These are phyloP conservation scores for Pyricularia grisea DNA, from an alignment of 2,329 filamentous ascomycete species.

Conservation along the genomic window DNA sequence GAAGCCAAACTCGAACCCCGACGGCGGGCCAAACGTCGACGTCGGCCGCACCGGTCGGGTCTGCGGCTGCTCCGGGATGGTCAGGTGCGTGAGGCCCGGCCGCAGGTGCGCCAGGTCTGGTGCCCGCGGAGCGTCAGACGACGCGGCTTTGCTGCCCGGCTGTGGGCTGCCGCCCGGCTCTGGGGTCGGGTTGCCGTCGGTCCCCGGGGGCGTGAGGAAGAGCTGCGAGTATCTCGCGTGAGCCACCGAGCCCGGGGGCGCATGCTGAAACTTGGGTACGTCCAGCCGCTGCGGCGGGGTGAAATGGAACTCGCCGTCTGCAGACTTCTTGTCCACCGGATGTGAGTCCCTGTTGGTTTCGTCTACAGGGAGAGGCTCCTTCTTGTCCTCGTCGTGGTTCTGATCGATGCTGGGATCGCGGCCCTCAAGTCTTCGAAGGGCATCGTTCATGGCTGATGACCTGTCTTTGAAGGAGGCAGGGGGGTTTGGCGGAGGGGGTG, in stretches of 20 bases:
- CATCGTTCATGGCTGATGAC: slow-evolving; percentile 28
- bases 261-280: slow-evolving; percentile 50
- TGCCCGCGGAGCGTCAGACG: slow-evolving; percentile 20
- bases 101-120: slow-evolving; percentile 50
- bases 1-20: slow-evolving; percentile 72
- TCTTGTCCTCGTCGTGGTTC: slow-evolving; percentile 12
- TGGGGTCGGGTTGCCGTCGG: slow-evolving; percentile 6
- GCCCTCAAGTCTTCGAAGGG: slow-evolving; percentile 39
- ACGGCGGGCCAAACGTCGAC: slow-evolving; percentile 48
- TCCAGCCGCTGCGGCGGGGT: slow-evolving; percentile 39
- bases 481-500: slow-evolving; percentile 21
- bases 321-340: slow-evolving; percentile 20
- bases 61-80: not conserved
- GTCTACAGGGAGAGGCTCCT: not conserved
- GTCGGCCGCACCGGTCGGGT: slow-evolving; percentile 31
- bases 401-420: slow-evolving; percentile 30
- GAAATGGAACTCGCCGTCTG: slow-evolving; percentile 45
- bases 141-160: slow-evolving; percentile 3
- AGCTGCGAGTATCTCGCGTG: slow-evolving; percentile 21
- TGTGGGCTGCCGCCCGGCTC: slow-evolving; percentile 12
- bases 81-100: slow-evolving; percentile 24
- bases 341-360: slow-evolving; percentile 19
- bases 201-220: slow-evolving; percentile 12
- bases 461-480: slow-evolving; percentile 13
- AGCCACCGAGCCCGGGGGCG: slow-evolving; percentile 35